Conservation (phyloP, 2,329 filamentous ascomycete genomes). For the Pseudogymnoascus sp. region DNA sequence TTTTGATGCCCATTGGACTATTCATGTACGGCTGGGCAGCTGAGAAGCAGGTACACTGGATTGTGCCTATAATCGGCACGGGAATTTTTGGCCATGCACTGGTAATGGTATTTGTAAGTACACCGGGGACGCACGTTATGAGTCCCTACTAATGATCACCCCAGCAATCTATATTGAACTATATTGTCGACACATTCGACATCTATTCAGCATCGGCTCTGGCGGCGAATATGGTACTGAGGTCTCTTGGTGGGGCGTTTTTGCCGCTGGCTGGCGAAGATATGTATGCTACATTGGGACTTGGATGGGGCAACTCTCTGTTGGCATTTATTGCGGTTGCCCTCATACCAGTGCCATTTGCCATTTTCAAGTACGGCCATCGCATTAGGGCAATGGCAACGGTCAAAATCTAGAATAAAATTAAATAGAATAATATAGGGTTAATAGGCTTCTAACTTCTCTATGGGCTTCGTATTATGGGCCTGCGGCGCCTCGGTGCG, state of each 20-base stretch:
- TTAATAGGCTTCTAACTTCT: neutral
- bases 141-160: neutral
- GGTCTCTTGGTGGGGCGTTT: slow-evolving; percentile 58
- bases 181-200: slow-evolving; percentile 41
- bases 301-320: slow-evolving; percentile 45
- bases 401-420: neutral
- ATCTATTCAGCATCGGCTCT: slow-evolving; percentile 43
- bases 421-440: neutral
- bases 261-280: slow-evolving; percentile 55
- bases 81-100: slow-evolving; percentile 46
- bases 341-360: slow-evolving; percentile 27
- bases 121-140: slow-evolving; percentile 20
- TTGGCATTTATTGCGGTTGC: slow-evolving; percentile 44
- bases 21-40: slow-evolving; percentile 56
- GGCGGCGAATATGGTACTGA: slow-evolving; percentile 56
- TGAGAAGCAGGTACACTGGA: slow-evolving; percentile 48
- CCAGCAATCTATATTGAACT: slow-evolving; percentile 38
- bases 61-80: slow-evolving; percentile 54
- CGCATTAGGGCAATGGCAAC: slow-evolving; percentile 19
- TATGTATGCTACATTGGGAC: slow-evolving; percentile 39
- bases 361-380: slow-evolving; percentile 29
- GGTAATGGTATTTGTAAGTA: slow-evolving; percentile 38
- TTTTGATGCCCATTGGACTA: slow-evolving; percentile 48
- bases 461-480: neutral
- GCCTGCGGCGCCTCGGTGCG: neutral